These are phyloP conservation scores for Colletotrichum graminicola DNA, from an alignment of 2,329 filamentous ascomycete genomes.

Conservation along the genomic window DNA sequence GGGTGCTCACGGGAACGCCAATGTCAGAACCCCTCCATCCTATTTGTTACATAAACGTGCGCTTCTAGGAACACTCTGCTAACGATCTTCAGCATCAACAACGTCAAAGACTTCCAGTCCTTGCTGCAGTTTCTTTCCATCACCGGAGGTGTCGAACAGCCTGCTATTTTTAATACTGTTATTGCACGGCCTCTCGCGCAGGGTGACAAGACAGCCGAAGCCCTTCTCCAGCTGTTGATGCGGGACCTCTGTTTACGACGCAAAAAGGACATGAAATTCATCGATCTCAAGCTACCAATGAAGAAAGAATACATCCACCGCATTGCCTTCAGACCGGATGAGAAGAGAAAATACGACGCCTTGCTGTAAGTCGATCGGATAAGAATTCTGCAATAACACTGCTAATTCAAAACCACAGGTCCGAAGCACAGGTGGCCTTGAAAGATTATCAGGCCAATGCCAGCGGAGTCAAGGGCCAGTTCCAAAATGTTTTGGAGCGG, in stretches of 20 bases:
- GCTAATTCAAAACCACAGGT: constrained; percentile 55
- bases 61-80: constrained; percentile 46
- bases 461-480: constrained; percentile 65
- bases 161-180: constrained; percentile 79
- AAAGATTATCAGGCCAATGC: constrained; percentile 66
- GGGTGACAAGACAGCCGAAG: constrained; percentile 68
- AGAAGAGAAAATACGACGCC: constrained; percentile 82
- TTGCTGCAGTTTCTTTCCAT: constrained; percentile 82
- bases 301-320: constrained; percentile 84
- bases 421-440: constrained; percentile 80
- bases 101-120: constrained; percentile 83
- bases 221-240: constrained; percentile 82
- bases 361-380: constrained; percentile 67
- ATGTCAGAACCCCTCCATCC: constrained; percentile 63
- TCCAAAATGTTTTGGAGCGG: constrained; percentile 83
- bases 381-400: too few species aligned
- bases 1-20: constrained; percentile 85
- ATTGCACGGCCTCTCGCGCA: constrained; percentile 76
- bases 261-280: constrained; percentile 89
- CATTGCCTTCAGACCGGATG: constrained; percentile 79
- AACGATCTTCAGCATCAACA: constrained; percentile 70
- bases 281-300: constrained; percentile 82
- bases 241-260: constrained; percentile 83
- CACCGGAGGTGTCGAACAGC: constrained; percentile 79
- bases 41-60: background rate